phyloP scores from a whole-genome alignment of 2,329 filamentous ascomycete genomes.

The Penicillium rolfsii region DNA sequence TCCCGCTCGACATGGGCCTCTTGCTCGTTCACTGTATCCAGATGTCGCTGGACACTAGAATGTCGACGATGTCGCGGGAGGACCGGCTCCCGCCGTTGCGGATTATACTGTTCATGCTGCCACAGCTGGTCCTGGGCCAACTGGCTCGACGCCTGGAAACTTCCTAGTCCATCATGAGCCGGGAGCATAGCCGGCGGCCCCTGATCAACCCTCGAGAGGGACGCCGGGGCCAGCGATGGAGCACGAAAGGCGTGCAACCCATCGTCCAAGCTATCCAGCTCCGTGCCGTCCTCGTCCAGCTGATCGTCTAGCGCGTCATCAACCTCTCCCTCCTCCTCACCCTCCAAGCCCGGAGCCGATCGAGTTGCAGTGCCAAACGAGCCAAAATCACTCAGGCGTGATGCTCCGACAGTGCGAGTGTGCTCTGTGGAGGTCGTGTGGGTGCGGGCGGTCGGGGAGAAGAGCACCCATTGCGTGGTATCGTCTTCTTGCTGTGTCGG shows the following conservation, averaged over 20 bases:
- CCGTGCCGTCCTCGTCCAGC: conserved; percentile 62
- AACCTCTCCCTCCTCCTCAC: conserved; percentile 47
- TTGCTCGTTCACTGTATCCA: conserved; percentile 61
- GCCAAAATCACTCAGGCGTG: conserved; percentile 77
- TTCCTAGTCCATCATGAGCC: conserved; percentile 86
- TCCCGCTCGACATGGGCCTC: conserved; percentile 68
- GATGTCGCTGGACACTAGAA: conserved; percentile 61
- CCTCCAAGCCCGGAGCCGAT: conserved; percentile 49
- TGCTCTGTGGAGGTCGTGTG: conserved; percentile 67
- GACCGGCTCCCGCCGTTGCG: conserved; percentile 58
- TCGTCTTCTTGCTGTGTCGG: conserved; percentile 61
- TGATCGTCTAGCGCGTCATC: conserved; percentile 63
- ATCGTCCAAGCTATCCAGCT: conserved; percentile 91
- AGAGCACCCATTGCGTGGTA: conserved; percentile 94
- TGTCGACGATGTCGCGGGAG: conserved; percentile 53
- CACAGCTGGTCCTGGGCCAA: conserved; percentile 80
- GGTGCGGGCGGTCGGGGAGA: conserved; percentile 76
- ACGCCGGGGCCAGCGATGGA: conserved; percentile 50
- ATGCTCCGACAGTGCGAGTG: conserved; percentile 69
- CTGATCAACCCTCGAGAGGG: conserved; percentile 53
- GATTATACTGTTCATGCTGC: conserved; percentile 85
- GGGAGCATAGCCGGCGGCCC: conserved; percentile 76
- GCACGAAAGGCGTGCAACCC: conserved; percentile 87
- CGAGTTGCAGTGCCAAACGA: conserved; percentile 72
- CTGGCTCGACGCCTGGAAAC: conserved; percentile 69